Base-by-base conservation (phyloP, 306 rosid genomes). In the Citrullus amarus region DNA sequence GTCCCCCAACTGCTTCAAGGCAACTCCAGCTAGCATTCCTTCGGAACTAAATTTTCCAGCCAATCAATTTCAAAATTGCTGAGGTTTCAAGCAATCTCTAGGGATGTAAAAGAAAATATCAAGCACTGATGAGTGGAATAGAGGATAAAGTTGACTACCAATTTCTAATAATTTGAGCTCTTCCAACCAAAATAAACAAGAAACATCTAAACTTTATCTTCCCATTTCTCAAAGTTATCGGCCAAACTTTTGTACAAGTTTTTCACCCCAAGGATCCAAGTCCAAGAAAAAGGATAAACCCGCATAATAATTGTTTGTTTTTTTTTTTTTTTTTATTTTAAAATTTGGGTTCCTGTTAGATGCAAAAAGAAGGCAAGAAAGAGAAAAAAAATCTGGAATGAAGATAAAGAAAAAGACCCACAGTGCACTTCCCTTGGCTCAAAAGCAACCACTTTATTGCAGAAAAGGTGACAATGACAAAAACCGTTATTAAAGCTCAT, bases 401-500 rank as follows among this genome's bases (percentile, higher is more conserved):
- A 46, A 15, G 68, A 14, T 28, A 59, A 72, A 43, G 65, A 79
- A 83, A 66, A 75, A 54, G 77, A 78, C 69, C 73, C 63, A 74
- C 63, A 34, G 72, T 83, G 51, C 90, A 76, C 90, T 81, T 90
- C 87, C 76, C 85, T 89, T 78, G 83, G 83, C 60, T 75, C 79
- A 85, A 93, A 92, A 89, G 91, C 86, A 82, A 83, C 81, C 84
- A 84, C 81, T 84, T 80, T 70, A 83, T 20, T 69, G 84, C 89
- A 82, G 77, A 71, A 76, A 89, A 89, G 85, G 84, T 79, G 83
- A 86, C 84, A 79, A 68, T 61, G 92, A 89, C 93, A 85, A 81
- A 83, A 44, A 63, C 87, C 82, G 77, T 81, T 79, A 59, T 56
- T 80, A 79, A 83, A 84, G 68, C 72, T 82, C 84, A 70, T 77